These are phyloP conservation scores for Leishmania turanica DNA, from an alignment of 208 protist species.

Conservation along the genomic window DNA sequence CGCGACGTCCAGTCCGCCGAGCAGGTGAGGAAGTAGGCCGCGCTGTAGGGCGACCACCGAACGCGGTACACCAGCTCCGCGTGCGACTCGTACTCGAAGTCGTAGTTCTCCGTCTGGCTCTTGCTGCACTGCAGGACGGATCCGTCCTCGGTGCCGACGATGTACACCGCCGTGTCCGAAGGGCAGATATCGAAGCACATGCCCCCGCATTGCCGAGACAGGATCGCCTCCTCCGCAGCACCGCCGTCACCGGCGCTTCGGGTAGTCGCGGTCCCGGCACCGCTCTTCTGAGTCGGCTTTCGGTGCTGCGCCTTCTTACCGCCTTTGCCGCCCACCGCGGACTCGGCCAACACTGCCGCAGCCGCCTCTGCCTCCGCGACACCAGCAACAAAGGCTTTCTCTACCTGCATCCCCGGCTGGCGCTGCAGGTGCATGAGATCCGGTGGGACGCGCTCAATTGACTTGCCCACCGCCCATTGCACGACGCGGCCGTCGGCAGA, in stretches of 20 bases:
- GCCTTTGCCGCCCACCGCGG: conserved; percentile 6
- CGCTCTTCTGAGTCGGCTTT: background rate
- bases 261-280: background rate
- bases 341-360: conserved; percentile 27
- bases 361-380: conserved; percentile 58
- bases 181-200: conserved; percentile 95
- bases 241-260: conserved; percentile 7
- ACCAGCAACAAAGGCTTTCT: conserved; percentile 75
- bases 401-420: conserved; percentile 63
- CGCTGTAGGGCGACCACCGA: conserved; percentile 92
- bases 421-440: conserved; percentile 95
- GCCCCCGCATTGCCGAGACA: conserved; percentile 92
- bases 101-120: conserved; percentile 96
- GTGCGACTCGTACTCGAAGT: conserved; percentile 94
- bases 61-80: conserved; percentile 94
- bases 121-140: conserved; percentile 96
- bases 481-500: conserved; percentile 96
- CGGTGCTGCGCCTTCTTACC: background rate
- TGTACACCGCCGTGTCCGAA: conserved; percentile 88
- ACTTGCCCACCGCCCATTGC: conserved; percentile 96
- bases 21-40: conserved; percentile 93
- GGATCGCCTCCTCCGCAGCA: conserved; percentile 79
- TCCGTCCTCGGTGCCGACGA: conserved; percentile 96
- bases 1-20: conserved; percentile 97
- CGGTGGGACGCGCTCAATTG: conserved; percentile 82